These are phyloP conservation scores for Geotrichum fermentans DNA, from an alignment of 1,139 yeast species.

Conservation along the genomic window DNA sequence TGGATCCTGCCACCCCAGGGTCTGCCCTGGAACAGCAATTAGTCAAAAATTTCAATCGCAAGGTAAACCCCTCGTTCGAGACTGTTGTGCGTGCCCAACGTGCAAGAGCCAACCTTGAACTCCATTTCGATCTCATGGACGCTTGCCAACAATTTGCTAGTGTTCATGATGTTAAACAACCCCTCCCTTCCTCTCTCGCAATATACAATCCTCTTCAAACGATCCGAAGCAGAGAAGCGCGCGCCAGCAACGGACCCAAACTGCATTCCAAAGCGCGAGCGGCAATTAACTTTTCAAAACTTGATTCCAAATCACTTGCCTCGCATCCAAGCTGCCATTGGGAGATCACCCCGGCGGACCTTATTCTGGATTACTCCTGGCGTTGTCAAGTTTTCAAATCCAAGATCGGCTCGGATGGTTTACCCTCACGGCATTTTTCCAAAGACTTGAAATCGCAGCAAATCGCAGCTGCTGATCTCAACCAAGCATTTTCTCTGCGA, in stretches of 20 bases:
- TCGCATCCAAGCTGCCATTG: too few species aligned
- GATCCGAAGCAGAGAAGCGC: slow-evolving; percentile 55
- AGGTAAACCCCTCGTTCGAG: neutral
- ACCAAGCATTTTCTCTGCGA: neutral
- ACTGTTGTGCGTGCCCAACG: slow-evolving; percentile 12
- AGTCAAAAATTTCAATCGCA: neutral
- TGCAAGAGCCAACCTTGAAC: slow-evolving; percentile 14
- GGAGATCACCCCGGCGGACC: slow-evolving; percentile 30
- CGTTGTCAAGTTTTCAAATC: slow-evolving; percentile 8
- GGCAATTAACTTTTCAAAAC: too few species aligned
- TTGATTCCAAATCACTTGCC: too few species aligned
- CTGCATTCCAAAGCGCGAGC: slow-evolving; percentile 6
- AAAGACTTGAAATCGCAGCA: slow-evolving; percentile 21
- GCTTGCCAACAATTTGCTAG: slow-evolving; percentile 21
- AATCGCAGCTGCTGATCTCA: neutral
- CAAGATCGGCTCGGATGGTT: neutral
- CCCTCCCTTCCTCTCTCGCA: slow-evolving; percentile 13
- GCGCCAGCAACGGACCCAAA: slow-evolving; percentile 1
- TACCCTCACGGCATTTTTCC: neutral
- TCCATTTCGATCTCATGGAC: slow-evolving; percentile 11
- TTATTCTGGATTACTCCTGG: slow-evolving; percentile 31
- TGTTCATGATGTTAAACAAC: too few species aligned
- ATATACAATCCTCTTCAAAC: slow-evolving; percentile 76
- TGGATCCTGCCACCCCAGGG: neutral
- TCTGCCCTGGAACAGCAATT: slow-evolving; percentile 4